phyloP scores from a whole-genome alignment of 495 filamentous ascomycete species.

The Xylaria palmicola region DNA sequence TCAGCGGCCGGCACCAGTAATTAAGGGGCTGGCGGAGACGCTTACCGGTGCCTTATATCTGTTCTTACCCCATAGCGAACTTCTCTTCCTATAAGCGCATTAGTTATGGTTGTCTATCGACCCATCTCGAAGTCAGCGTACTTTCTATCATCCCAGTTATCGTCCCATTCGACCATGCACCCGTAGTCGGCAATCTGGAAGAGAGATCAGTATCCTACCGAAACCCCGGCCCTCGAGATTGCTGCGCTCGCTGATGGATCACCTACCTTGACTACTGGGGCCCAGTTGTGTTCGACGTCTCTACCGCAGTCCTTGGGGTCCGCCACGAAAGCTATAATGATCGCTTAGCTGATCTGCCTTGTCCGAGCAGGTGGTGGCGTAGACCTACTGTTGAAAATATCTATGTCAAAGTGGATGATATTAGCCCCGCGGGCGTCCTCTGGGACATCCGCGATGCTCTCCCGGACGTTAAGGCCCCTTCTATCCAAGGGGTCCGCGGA shows the following conservation, averaged over 20 bases:
- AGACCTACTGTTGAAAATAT: constrained; percentile 2
- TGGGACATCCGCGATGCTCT: neutral
- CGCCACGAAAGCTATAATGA: neutral
- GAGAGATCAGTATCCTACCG: neutral
- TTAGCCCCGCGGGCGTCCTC: neutral
- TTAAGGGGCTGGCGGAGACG: neutral
- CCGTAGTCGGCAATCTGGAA: constrained; percentile 14
- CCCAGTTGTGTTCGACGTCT: neutral
- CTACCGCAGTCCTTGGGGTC: neutral
- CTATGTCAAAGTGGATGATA: constrained; percentile 9
- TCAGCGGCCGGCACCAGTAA: neutral
- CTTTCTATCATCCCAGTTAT: neutral
- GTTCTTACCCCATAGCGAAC: neutral
- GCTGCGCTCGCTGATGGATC: neutral
- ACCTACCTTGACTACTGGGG: constrained; percentile 1
- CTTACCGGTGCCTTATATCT: constrained; percentile 5
- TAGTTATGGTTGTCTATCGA: neutral
- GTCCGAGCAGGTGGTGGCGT: neutral
- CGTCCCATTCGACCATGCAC: constrained; percentile 8
- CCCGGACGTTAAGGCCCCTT: neutral
- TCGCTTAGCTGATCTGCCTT: neutral
- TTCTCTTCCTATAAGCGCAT: neutral
- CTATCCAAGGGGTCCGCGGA: neutral
- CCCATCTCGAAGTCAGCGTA: neutral
- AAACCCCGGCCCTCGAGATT: neutral